A percentile compares a stretch with the other conserved stretches of the same genome.
phyloP scores from a whole-genome alignment of 2,329 filamentous ascomycete species.

The Fusarium burgessii region DNA sequence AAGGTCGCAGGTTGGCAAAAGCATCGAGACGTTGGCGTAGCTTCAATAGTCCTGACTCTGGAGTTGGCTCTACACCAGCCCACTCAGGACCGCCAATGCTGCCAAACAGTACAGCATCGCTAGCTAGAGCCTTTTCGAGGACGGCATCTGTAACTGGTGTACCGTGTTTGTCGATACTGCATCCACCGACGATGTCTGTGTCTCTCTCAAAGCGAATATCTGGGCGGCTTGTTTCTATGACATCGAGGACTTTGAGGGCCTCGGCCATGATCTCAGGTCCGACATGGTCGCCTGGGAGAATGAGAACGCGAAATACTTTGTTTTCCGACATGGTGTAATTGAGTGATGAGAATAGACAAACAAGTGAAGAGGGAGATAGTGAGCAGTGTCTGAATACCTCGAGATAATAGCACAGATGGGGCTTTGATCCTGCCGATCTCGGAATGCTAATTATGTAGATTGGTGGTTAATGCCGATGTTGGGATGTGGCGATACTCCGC shows the following conservation, averaged over 20 bases:
- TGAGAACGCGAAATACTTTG: conserved; percentile 51
- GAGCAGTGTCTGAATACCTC: neutral
- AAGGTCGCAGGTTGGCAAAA: conserved; percentile 64
- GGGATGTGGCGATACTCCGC: neutral
- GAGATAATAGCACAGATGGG: neutral
- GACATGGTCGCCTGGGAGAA: conserved; percentile 60
- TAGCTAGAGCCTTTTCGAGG: conserved; percentile 54
- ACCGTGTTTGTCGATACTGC: conserved; percentile 59
- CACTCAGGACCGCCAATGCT: conserved; percentile 62
- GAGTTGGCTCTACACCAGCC: conserved; percentile 55
- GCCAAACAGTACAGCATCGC: conserved; percentile 61
- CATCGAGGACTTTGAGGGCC: conserved; percentile 60
- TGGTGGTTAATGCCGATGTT: neutral
- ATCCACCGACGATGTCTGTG: conserved; percentile 49
- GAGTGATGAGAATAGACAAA: too few species aligned
- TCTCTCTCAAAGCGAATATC: conserved; percentile 47
- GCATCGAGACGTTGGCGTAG: conserved; percentile 57
- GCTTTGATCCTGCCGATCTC: neutral
- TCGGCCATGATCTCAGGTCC: conserved; percentile 61
- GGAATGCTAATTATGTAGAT: neutral
- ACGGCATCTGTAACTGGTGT: conserved; percentile 58
- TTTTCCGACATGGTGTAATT: neutral
- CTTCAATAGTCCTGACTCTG: conserved; percentile 58
- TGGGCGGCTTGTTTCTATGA: conserved; percentile 51
- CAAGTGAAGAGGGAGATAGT: neutral